These are phyloP conservation scores for Echinosophora koreensis DNA, from an alignment of 306 rosid species.

Conservation along the genomic window DNA sequence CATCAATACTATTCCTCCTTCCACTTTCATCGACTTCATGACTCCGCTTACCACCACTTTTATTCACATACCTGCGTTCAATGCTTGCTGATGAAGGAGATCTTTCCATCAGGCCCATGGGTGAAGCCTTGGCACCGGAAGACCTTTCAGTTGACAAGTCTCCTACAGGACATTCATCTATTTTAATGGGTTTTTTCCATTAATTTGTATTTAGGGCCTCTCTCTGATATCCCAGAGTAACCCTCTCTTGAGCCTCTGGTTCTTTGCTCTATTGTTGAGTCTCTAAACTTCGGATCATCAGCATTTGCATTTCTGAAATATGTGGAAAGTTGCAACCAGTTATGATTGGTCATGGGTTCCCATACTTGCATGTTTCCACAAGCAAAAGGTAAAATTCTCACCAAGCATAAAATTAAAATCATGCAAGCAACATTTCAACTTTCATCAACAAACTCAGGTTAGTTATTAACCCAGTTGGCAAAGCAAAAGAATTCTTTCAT, in stretches of 20 bases:
- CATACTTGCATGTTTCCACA: conserved; percentile 21
- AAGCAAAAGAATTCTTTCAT: not conserved
- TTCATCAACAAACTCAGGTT: conserved; percentile 30
- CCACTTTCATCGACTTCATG: conserved; percentile 82
- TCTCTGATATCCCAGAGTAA: conserved; percentile 70
- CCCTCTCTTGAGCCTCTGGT: conserved; percentile 70
- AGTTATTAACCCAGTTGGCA: not conserved
- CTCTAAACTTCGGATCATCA: conserved; percentile 76
- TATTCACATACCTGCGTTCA: conserved; percentile 71
- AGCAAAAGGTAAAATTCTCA: not conserved
- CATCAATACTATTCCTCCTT: conserved; percentile 74
- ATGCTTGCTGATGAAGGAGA: conserved; percentile 87
- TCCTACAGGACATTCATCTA: conserved; percentile 66
- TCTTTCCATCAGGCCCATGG: conserved; percentile 72
- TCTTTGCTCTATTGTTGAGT: conserved; percentile 65
- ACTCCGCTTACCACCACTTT: conserved; percentile 66
- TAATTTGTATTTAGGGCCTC: conserved; percentile 73
- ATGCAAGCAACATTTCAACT: conserved; percentile 19
- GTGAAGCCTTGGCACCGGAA: conserved; percentile 84
- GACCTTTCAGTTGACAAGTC: conserved; percentile 81
- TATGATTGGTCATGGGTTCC: conserved; percentile 29
- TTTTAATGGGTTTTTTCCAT: conserved; percentile 71
- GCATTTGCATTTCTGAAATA: conserved; percentile 67
- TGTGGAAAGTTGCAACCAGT: conserved; percentile 35
- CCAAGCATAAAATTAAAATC: conserved; percentile 35